phyloP scores from a whole-genome alignment of 805 yeast species.

The Zygoascus biomembranicola region DNA sequence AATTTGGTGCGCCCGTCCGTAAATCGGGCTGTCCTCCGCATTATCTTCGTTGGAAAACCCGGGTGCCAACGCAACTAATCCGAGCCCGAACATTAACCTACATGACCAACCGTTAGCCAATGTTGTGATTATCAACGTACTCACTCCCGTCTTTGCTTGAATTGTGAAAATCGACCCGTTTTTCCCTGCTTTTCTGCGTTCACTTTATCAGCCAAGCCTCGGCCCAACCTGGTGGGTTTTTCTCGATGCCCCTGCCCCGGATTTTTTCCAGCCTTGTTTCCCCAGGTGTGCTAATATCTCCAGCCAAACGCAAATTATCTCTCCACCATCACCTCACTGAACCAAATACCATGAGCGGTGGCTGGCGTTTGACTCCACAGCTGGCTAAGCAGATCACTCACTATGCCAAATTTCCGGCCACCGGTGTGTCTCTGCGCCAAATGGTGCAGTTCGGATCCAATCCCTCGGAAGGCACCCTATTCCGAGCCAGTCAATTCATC shows the following conservation, averaged over 20 bases:
- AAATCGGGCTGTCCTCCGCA: no score
- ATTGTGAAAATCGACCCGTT: no score
- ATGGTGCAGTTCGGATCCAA: conserved; percentile 86
- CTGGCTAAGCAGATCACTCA: conserved; percentile 49
- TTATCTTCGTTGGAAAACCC: no score
- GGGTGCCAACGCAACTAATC: no score
- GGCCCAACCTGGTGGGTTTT: background rate
- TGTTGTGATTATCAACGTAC: no score
- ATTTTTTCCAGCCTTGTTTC: background rate
- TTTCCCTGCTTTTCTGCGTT: no score
- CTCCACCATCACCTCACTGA: background rate
- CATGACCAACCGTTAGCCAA: no score
- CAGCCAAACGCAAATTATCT: background rate
- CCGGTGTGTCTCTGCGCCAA: conserved; percentile 75
- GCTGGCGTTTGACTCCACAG: conserved; percentile 29
- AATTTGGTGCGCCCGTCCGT: no score
- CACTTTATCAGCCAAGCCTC: background rate
- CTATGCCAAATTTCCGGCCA: conserved; percentile 69
- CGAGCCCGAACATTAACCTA: no score
- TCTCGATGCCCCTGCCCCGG: background rate
- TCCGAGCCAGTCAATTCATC: conserved; percentile 75
- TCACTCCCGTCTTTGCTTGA: no score
- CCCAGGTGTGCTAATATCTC: background rate
- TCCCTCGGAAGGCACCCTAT: conserved; percentile 71
- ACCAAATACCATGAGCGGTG: background rate